Conservation (phyloP, 169 alveolate genomes). For the Pseudocohnilembus persalinus region DNA sequence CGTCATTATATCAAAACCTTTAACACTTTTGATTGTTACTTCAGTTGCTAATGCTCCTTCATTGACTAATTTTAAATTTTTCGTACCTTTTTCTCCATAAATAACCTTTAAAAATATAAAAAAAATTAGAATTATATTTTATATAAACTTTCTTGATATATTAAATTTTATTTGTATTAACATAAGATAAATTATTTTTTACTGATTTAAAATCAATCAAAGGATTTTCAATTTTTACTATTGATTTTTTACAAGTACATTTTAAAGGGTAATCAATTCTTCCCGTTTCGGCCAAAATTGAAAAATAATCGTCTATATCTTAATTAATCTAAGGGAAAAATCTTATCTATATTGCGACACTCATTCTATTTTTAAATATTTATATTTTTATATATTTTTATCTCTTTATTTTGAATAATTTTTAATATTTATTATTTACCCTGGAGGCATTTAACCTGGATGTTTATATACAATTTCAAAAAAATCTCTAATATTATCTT, state of each 20-base stretch:
- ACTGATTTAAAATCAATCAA: conserved; percentile 73
- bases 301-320: conserved; percentile 71
- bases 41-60: conserved; percentile 47
- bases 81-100: conserved; percentile 29
- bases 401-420: not conserved
- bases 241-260: conserved; percentile 78
- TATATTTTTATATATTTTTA: no score
- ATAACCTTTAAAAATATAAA: conserved; percentile 14
- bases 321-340: conserved; percentile 78
- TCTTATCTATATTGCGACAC: conserved; percentile 72
- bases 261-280: conserved; percentile 67
- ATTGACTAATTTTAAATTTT: conserved; percentile 28
- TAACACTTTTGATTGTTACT: conserved; percentile 20
- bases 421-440: conserved; percentile 25
- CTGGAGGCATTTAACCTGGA: conserved; percentile 86
- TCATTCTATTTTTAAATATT: conserved; percentile 25
- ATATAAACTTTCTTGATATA: conserved; percentile 45
- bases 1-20: conserved; percentile 35
- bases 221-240: conserved; percentile 60
- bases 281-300: conserved; percentile 83
- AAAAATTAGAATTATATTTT: conserved; percentile 17
- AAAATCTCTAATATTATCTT: conserved; percentile 78
- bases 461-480: conserved; percentile 79
- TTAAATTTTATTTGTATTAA: conserved; percentile 47
- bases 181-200: conserved; percentile 64